Evolutionary conservation across 2,329 filamentous ascomycete species (phyloP).

Genomic region (Zymoseptoria pseudotritici): DNA sequence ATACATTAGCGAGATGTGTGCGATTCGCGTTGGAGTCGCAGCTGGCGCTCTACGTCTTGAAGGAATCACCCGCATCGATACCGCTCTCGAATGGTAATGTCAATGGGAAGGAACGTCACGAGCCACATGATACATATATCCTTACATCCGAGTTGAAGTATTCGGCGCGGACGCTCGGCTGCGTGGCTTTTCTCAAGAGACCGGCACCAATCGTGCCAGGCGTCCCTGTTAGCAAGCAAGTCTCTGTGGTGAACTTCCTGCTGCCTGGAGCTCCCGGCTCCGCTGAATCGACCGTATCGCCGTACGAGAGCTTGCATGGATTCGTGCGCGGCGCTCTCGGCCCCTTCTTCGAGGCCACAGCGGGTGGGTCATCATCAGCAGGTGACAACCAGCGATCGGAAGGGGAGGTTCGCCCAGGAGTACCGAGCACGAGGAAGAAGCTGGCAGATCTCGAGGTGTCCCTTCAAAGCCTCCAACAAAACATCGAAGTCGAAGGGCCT

Average conservation of each 20-base stretch:
- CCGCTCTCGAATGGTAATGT: constrained; percentile 45
- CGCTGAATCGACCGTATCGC: constrained; percentile 56
- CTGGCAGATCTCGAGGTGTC: constrained; percentile 90
- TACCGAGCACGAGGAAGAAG: constrained; percentile 95
- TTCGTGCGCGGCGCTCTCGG: constrained; percentile 85
- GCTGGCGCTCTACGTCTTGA: constrained; percentile 83
- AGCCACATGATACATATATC: constrained; percentile 59
- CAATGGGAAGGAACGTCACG: constrained; percentile 22
- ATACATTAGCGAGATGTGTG: constrained; percentile 79
- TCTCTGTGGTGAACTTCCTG: constrained; percentile 88
- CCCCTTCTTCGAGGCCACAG: constrained; percentile 96
- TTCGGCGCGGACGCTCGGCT: constrained; percentile 71
- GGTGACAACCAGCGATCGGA: constrained; percentile 65
- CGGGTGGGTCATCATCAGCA: constrained; percentile 68
- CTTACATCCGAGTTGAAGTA: constrained; percentile 76
- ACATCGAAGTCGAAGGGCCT: constrained; percentile 93
- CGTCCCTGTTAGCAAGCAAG: constrained; percentile 75
- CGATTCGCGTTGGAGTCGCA: constrained; percentile 86
- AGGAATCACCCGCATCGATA: constrained; percentile 53
- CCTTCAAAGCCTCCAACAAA: constrained; percentile 87
- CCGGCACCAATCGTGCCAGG: constrained; percentile 78
- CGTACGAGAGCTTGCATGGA: constrained; percentile 87
- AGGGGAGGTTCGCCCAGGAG: constrained; percentile 84
- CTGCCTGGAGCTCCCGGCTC: constrained; percentile 62
- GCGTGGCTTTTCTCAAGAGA: constrained; percentile 83